phyloP scores from a whole-genome alignment of 148 eudicot genomes.

The Rhododendron ferrugineum region DNA sequence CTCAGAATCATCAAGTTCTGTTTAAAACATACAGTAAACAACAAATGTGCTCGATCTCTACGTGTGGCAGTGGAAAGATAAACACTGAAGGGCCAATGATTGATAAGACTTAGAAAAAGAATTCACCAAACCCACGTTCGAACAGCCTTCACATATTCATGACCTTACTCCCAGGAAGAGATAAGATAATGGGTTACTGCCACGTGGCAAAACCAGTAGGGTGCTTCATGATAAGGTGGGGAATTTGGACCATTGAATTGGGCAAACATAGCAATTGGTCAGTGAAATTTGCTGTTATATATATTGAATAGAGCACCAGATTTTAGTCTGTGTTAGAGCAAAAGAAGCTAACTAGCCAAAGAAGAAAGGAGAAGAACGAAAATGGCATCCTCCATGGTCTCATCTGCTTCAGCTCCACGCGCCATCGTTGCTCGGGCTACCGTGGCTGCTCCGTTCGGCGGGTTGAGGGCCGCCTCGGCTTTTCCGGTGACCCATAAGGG shows the following conservation, averaged over 20 bases:
- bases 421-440: constrained; percentile 31
- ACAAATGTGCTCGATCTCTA: too few relatives aligned
- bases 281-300: constrained; percentile 6
- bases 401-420: constrained; percentile 29
- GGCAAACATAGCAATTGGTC: not conserved
- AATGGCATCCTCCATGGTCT: constrained; percentile 28
- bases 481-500: constrained; percentile 39
- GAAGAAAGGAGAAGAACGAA: not conserved
- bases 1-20: not conserved
- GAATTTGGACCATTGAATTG: constrained; percentile 18
- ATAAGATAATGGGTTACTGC: constrained; percentile 14
- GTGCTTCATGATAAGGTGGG: constrained; percentile 12
- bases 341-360: not conserved
- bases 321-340: not conserved
- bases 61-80: not conserved
- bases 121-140: too few relatives aligned
- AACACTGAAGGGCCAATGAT: not conserved
- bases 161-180: constrained; percentile 1
- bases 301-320: not conserved
- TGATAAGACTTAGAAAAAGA: not conserved
- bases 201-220: constrained; percentile 12
- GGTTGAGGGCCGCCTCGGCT: constrained; percentile 29
- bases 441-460: constrained; percentile 48
- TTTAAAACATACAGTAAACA: not conserved
- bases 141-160: constrained; percentile 4